Percentiles rank a stretch among this genome's conserved stretches.
These are phyloP conservation scores for Berkeleyomyces rouxiae DNA, from an alignment of 2,329 filamentous ascomycete genomes.

Conservation along the genomic window DNA sequence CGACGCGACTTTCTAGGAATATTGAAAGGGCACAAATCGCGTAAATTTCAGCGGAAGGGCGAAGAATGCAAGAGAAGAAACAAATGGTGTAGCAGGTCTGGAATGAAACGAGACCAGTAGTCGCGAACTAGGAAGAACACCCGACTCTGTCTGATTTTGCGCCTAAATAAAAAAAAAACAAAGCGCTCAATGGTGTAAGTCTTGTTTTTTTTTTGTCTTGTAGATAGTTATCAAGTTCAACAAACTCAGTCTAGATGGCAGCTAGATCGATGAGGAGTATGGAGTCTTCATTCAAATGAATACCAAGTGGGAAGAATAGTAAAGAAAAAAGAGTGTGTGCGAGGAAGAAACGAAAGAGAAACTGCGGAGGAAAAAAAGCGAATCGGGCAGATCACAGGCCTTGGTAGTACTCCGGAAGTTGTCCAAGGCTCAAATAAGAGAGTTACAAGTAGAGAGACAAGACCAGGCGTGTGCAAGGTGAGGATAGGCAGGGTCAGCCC, in stretches of 20 bases:
- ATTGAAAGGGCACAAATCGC: background rate
- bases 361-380: slow-evolving; percentile 2
- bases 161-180: background rate
- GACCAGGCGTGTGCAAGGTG: slow-evolving; percentile 2
- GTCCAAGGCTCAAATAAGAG: slow-evolving; percentile 5
- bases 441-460: background rate
- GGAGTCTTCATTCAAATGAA: background rate
- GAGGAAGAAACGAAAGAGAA: background rate
- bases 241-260: background rate
- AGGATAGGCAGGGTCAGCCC: slow-evolving; percentile 4
- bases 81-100: background rate
- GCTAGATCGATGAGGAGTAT: background rate
- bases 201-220: background rate
- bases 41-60: background rate
- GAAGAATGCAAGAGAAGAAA: slow-evolving; percentile 4
- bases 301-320: background rate
- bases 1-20: background rate
- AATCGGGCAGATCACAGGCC: slow-evolving; percentile 6
- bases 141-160: background rate
- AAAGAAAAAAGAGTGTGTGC: background rate
- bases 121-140: background rate
- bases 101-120: slow-evolving; percentile 1
- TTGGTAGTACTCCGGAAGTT: slow-evolving; percentile 12
- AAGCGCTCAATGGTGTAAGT: slow-evolving; percentile 4
- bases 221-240: background rate